Base-by-base conservation (phyloP, 2,329 filamentous ascomycete genomes). In the Venturia effusa region DNA sequence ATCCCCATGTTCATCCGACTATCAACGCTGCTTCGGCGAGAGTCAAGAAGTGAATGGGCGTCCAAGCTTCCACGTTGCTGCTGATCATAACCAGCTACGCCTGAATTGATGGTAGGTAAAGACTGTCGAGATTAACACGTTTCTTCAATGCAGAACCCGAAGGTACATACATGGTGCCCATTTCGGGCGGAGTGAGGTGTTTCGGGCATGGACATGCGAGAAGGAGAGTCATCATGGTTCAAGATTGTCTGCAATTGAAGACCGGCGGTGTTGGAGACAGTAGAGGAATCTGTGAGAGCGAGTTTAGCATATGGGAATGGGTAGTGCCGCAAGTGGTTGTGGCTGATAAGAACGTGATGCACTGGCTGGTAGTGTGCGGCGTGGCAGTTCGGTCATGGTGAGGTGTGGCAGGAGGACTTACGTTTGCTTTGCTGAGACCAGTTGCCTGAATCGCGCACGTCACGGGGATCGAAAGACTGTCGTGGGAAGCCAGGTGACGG, bases 11-110 rank as follows among this genome's bases (percentile, higher is more conserved):
- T 89, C 72, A 92, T 87, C 67, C 88, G 83, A 74, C 88, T 91
- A 74, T 92, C 89, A 4, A 92, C 87, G 69, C 89, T 92, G 75
- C 90, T 89, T 62, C 89, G 84, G 65, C 88, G 83, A 59, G 86
- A 85, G 60, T 86, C 81, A 41, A 79, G 73, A 27, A 82, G 77
- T 0, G 78, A 75, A 39, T 75, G 71, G 6, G 78, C 77, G 60
- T 85, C 83, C 57, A 81, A 78, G 66, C 82, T 83, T 48, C 73
- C 69, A 32, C 77, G 73, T 62, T 74, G 74, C 19, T 60, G 63
- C 22, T 61, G 40, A 2, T 61, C 54, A 8, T 55, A 51, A 37
- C 67, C 66, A 66, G 79, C 77, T 63, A 79, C 79, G 24, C 74
- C 76, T 68, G 85, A 83, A 62, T 84, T 85, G 66, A 86, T 80